phyloP scores from a whole-genome alignment of 169 alveolate species.

The Babesia divergens region DNA sequence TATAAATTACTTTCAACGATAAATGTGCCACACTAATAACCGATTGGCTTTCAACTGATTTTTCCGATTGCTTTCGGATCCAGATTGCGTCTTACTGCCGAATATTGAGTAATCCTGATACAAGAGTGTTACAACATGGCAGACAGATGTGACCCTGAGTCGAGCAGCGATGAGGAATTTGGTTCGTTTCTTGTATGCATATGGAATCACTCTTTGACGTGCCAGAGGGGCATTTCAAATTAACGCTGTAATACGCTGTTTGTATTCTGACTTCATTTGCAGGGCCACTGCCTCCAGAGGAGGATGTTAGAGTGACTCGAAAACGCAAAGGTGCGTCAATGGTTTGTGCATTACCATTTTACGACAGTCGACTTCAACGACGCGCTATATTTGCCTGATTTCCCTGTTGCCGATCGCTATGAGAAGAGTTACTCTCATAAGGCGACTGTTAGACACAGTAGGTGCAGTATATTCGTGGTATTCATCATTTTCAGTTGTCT shows the following conservation, averaged over 20 bases:
- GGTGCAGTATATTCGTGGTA: not conserved
- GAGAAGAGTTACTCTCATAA: slow-evolving; percentile 89
- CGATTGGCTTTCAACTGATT: no score
- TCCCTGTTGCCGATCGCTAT: slow-evolving; percentile 82
- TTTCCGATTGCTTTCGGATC: no score
- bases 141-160: not conserved
- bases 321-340: slow-evolving; percentile 9
- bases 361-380: slow-evolving; percentile 61
- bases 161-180: slow-evolving; percentile 59
- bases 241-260: not conserved
- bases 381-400: slow-evolving; percentile 71
- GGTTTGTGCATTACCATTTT: not conserved
- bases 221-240: no score
- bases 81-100: no score
- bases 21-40: no score
- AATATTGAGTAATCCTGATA: no score
- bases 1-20: no score
- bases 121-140: no score
- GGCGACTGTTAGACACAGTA: slow-evolving; percentile 81
- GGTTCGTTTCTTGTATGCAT: slow-evolving; percentile 18
- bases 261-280: not conserved
- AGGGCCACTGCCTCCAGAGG: slow-evolving; percentile 45
- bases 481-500: slow-evolving; percentile 64
- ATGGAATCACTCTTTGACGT: not conserved
- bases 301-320: not conserved